Evolutionary conservation across 371 early-diverging fungal genomes (phyloP), one percentile per base, ranked within the genome.

Genomic region (Syncephalastrum sp.): DNA sequence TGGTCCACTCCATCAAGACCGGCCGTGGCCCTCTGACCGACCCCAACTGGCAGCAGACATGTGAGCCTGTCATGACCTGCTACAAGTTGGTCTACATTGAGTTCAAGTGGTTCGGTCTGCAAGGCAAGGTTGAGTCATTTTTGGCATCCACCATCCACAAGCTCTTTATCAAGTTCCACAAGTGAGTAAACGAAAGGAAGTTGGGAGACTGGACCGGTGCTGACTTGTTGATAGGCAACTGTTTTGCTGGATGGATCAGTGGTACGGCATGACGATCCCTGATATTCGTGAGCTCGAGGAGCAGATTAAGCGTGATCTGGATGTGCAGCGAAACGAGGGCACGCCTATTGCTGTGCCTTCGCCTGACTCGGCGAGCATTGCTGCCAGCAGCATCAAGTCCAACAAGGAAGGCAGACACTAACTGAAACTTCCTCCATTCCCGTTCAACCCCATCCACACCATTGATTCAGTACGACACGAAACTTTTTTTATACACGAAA

Each of bases 31-130:
- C 89, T 33, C 69, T 90, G 50, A 72, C 52, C 15, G 63, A 63
- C 14, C 61, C 64, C 7, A 56, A 70, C 43, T 68, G 68, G 70
- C 48, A 59, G 50, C 53, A 83, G 63, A 82, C 68, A 0, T 83
- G 80, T 51, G 83, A 84, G 42, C 90, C 90, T 2, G 82, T 83
- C 17, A 90, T 90, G 90, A 88, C 89, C 3, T 88, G 89, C 65
- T 90, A 90, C 71, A 90, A 90, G 66, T 71, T 88, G 51, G 84
- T 88, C 15, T 87, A 85, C 29, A 85, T 82, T 42, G 89, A 90
- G 63, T 90, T 90, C 73, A 82, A 79, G 52, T 87, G 86, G 85
- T 86, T 84, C 60, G 88, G 88, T 0, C 51, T 88, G 44, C 89
- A 88, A 59, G 71, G 66, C 19, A 75, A 72, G 38, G 85, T 85